phyloP scores from a whole-genome alignment of 208 protist species.

The Crithidia fasciculata region DNA sequence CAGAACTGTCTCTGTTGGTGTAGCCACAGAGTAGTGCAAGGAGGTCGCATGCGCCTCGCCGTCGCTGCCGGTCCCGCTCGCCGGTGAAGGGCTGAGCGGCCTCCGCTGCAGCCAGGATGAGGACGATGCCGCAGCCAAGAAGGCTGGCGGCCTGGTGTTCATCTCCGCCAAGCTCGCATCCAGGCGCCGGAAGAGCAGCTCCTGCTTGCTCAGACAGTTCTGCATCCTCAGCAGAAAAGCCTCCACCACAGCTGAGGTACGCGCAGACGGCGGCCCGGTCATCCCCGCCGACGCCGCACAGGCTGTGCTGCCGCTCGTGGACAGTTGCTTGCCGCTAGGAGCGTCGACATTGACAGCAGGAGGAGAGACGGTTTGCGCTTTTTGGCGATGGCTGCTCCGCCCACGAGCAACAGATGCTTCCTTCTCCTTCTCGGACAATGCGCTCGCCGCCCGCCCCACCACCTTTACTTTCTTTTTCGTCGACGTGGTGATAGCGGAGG shows the following conservation, averaged over 20 bases:
- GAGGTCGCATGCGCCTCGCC: not conserved
- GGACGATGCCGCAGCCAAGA: not conserved
- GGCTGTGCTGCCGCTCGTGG: not conserved
- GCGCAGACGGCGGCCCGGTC: conserved; percentile 6
- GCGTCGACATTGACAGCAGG: not conserved
- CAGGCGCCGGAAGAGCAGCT: conserved; percentile 20
- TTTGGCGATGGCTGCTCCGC: not conserved
- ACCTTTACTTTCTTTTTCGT: not conserved
- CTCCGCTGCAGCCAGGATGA: not conserved
- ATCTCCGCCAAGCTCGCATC: not conserved
- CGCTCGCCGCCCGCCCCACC: not conserved
- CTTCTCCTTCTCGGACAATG: conserved; percentile 4
- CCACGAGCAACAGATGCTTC: not conserved
- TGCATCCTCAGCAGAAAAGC: conserved; percentile 28
- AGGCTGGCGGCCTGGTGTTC: not conserved
- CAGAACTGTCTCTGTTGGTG: not conserved
- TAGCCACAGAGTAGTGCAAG: conserved; percentile 4
- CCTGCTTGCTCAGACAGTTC: conserved; percentile 30
- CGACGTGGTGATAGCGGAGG: not conserved
- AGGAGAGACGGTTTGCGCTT: not conserved
- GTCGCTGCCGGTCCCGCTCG: conserved; percentile 1
- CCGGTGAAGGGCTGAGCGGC: not conserved
- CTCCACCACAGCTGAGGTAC: conserved; percentile 21
- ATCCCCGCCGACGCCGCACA: not conserved
- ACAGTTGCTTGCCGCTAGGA: not conserved